Conservation (phyloP, 2,329 filamentous ascomycete genomes). For the Fusarium floridanum region DNA sequence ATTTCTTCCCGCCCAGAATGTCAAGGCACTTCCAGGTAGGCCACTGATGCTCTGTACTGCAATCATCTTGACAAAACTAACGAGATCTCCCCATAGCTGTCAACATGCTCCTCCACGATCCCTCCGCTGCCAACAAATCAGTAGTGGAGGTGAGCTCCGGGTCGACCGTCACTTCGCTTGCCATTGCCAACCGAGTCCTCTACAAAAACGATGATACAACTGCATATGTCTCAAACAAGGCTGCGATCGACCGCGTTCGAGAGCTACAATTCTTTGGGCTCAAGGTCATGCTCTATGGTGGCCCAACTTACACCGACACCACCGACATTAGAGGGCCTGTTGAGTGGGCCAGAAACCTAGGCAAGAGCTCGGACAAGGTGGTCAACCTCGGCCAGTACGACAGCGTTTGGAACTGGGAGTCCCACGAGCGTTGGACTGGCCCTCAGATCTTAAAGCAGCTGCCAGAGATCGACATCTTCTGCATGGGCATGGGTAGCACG, state of each 20-base stretch:
- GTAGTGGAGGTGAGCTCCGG: slow-evolving; percentile 2
- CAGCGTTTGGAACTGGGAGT: slow-evolving; percentile 1
- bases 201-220: slow-evolving; percentile 1
- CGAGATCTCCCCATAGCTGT: not conserved
- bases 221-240: slow-evolving; percentile 5
- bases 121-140: not conserved
- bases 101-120: slow-evolving; percentile 5
- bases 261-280: slow-evolving; percentile 1
- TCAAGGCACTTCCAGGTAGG: slow-evolving; percentile 4
- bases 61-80: not conserved
- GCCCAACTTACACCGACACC: slow-evolving; percentile 4
- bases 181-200: slow-evolving; percentile 3
- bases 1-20: slow-evolving; percentile 2
- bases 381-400: slow-evolving; percentile 5
- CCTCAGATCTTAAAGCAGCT: slow-evolving; percentile 2
- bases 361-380: not conserved
- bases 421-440: not conserved
- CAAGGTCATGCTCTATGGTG: slow-evolving; percentile 3
- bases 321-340: not conserved
- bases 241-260: not conserved
- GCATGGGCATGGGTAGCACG: slow-evolving; percentile 10
- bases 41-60: not conserved
- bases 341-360: not conserved
- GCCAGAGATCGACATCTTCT: slow-evolving; percentile 2
- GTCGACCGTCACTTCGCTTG: not conserved